A percentile compares a stretch with the other conserved stretches of the same genome.
Conservation (phyloP, 2,329 filamentous ascomycete species). For the Colletotrichum falcatum region DNA sequence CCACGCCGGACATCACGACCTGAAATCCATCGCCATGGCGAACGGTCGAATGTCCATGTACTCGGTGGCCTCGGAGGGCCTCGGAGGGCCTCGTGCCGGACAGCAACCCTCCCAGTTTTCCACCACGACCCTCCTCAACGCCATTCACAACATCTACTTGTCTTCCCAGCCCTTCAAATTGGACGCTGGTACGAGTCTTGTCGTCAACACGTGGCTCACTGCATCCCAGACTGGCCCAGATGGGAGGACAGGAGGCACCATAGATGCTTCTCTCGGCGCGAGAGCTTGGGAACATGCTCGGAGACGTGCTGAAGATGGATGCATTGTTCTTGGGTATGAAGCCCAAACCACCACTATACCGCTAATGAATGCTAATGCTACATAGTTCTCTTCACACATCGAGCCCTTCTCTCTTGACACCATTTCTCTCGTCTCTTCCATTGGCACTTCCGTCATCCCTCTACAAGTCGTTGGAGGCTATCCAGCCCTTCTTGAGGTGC, state of each 20-base stretch:
- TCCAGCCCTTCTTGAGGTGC: conserved; percentile 88
- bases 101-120: conserved; percentile 85
- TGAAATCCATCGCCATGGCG: conserved; percentile 59
- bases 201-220: conserved; percentile 96
- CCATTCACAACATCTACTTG: conserved; percentile 89
- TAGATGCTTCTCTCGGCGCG: conserved; percentile 82
- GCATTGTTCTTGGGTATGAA: conserved; percentile 86
- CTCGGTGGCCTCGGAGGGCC: conserved; percentile 73
- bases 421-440: conserved; percentile 85
- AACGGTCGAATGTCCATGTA: conserved; percentile 76
- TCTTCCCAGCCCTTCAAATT: conserved; percentile 85
- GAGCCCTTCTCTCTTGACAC: conserved; percentile 83
- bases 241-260: conserved; percentile 78
- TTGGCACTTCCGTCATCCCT: conserved; percentile 80
- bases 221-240: conserved; percentile 77
- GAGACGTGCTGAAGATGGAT: conserved; percentile 93
- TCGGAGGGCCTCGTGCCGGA: conserved; percentile 67
- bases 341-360: not conserved
- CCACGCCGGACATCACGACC: conserved; percentile 52
- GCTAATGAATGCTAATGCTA: conserved; percentile 11
- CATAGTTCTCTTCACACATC: conserved; percentile 87
- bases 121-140: conserved; percentile 91
- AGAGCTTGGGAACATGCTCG: conserved; percentile 97
- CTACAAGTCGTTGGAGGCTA: conserved; percentile 81
- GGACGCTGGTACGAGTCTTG: conserved; percentile 90